A percentile compares a stretch with the other conserved stretches of the same genome.
Conservation (phyloP, 2,329 filamentous ascomycete genomes). For the Xylariomycetidae sp. region DNA sequence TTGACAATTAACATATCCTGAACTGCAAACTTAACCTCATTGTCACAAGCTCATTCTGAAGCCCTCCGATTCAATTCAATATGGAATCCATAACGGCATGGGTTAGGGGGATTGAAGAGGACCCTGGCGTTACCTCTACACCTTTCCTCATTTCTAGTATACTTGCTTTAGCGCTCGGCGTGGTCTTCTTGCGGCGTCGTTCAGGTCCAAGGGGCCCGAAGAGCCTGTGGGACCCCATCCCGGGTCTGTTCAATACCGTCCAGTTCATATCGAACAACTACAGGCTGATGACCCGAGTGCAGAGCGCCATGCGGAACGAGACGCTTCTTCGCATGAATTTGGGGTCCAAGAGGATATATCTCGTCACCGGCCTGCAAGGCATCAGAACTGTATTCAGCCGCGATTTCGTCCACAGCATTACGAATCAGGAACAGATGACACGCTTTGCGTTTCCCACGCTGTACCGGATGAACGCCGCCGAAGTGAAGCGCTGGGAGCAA, state of each 20-base stretch:
- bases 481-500: slow-evolving; percentile 1
- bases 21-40: too few relatives aligned
- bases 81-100: too few relatives aligned
- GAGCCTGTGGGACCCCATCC: too few relatives aligned
- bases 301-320: slow-evolving; percentile 2
- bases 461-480: slow-evolving; percentile 3
- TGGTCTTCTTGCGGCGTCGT: too few relatives aligned
- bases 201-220: too few relatives aligned
- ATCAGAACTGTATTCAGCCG: slow-evolving; percentile 2
- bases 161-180: too few relatives aligned
- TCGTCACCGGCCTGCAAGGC: background rate
- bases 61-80: too few relatives aligned
- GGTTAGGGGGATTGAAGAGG: too few relatives aligned
- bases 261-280: slow-evolving; percentile 7
- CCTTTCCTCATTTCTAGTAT: too few relatives aligned
- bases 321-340: slow-evolving; percentile 2
- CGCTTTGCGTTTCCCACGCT: slow-evolving; percentile 4
- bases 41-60: too few relatives aligned
- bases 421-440: slow-evolving; percentile 7
- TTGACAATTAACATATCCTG: too few relatives aligned
- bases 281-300: slow-evolving; percentile 6
- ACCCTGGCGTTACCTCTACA: too few relatives aligned
- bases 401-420: slow-evolving; percentile 4
- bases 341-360: slow-evolving; percentile 2
- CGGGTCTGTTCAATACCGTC: slow-evolving; percentile 9